These are phyloP conservation scores for Trichoderma sp. DNA, from an alignment of 2,329 filamentous ascomycete species.

Conservation along the genomic window DNA sequence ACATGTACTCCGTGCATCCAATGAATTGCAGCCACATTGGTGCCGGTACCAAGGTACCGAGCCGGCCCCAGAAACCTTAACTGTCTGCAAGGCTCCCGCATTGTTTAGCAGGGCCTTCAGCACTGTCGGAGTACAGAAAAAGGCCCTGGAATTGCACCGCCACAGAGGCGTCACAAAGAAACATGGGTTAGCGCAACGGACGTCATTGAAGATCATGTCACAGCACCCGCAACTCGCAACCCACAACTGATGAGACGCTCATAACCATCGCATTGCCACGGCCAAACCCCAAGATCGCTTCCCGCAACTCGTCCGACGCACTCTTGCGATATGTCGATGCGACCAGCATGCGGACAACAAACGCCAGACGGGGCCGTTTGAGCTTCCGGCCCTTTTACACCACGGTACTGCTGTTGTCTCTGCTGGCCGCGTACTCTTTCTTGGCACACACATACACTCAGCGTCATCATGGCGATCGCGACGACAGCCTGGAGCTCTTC, in stretches of 20 bases:
- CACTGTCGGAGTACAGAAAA: not conserved
- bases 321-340: slow-evolving; percentile 10
- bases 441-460: slow-evolving; percentile 24
- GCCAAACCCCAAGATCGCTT: not conserved
- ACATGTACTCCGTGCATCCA: not conserved
- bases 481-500: slow-evolving; percentile 20
- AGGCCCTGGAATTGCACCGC: not conserved
- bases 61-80: not conserved
- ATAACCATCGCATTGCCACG: not conserved
- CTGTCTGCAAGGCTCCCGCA: not conserved
- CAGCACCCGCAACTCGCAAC: not conserved
- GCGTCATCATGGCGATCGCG: slow-evolving; percentile 9
- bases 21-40: not conserved
- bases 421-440: slow-evolving; percentile 46
- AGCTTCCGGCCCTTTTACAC: slow-evolving; percentile 50
- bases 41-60: not conserved
- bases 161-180: not conserved
- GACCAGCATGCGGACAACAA: slow-evolving; percentile 17
- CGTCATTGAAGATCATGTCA: slow-evolving; percentile 10
- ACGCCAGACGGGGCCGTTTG: slow-evolving; percentile 33
- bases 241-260: not conserved
- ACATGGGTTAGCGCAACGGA: not conserved
- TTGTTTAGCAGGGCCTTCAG: not conserved
- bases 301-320: not conserved
- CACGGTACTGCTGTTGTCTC: slow-evolving; percentile 45